Conservation (phyloP, 768 basidiomycete species). For the Boletellus ananiceps region DNA sequence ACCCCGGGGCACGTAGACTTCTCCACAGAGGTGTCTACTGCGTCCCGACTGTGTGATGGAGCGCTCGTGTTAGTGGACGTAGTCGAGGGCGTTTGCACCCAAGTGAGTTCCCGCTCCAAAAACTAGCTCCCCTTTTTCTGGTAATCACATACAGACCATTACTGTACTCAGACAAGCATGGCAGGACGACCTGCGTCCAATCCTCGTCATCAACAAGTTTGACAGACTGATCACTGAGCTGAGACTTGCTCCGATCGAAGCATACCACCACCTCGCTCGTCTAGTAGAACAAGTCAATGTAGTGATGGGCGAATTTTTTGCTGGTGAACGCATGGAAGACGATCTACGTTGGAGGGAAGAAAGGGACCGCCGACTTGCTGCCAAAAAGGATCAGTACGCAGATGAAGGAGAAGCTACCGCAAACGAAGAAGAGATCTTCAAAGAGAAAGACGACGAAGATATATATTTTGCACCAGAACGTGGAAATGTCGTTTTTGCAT, state of each 20-base stretch:
- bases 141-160: conserved; percentile 61
- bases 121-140: not conserved
- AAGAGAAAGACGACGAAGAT: conserved; percentile 96
- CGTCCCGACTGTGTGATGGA: conserved; percentile 90
- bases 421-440: conserved; percentile 65
- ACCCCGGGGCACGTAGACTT: conserved; percentile 99
- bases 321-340: conserved; percentile 94
- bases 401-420: conserved; percentile 59
- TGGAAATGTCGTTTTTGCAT: conserved; percentile 95
- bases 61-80: conserved; percentile 94
- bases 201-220: conserved; percentile 95
- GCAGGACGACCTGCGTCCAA: conserved; percentile 81
- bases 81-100: conserved; percentile 97
- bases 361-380: conserved; percentile 73
- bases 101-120: conserved; percentile 50
- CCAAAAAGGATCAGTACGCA: conserved; percentile 65
- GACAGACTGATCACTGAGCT: conserved; percentile 94
- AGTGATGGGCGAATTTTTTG: conserved; percentile 96
- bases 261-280: conserved; percentile 89
- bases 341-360: conserved; percentile 93
- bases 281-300: conserved; percentile 97
- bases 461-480: conserved; percentile 95
- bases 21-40: conserved; percentile 93
- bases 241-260: conserved; percentile 84
- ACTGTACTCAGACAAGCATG: conserved; percentile 94